Evolutionary conservation across 2,329 filamentous ascomycete species (phyloP), one percentile per base, ranked within the genome.

Genomic region (Fusarium nanum): DNA sequence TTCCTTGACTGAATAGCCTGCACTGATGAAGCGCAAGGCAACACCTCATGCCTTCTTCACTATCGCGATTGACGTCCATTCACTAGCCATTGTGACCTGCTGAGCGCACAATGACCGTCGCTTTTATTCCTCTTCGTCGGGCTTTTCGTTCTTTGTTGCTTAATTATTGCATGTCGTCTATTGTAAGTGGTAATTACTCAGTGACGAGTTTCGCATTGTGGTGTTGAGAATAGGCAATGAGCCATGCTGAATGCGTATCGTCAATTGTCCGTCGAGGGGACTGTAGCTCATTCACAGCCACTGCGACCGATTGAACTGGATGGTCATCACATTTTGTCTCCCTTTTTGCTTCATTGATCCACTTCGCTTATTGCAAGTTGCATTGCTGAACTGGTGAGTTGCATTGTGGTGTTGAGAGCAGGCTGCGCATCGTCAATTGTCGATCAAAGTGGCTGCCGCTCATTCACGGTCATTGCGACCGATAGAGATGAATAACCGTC

Each of bases 161-260:
- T 18, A 9, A 13, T 13, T 3, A 7, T 25, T 4, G 2, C 0
- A 9, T 42, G 2, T 22, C 10, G 18, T 4, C 16, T 22, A 16
- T 16, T 16, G 3, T 4, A 3, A 4, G 5, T 1, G 1, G 18
- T 2, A 14, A 20, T 28, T 5, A 1, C 18, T 13, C 16, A 18
- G 11, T 18, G 13, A 12, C 18, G 8, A 6, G 18, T 0, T 20
- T 41, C 1, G n/a, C 5, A 27, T 42, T 20, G 23, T 53, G 18
- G 34, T 22, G 7, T 20, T 53, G 18, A 53, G 16, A 12, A 18
- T 6, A n/a, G 49, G 13, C 6, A 20, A 14, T 7, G 20, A 18
- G 11, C 14, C 13, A 12, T 32, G 7, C 0, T 28, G 27, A 28
- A 14, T 16, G 13, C 6, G 22, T 7, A n/a, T 37, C 6, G 11